These are phyloP conservation scores for Pseudocercospora musae DNA, from an alignment of 2,329 filamentous ascomycete genomes.

Conservation along the genomic window DNA sequence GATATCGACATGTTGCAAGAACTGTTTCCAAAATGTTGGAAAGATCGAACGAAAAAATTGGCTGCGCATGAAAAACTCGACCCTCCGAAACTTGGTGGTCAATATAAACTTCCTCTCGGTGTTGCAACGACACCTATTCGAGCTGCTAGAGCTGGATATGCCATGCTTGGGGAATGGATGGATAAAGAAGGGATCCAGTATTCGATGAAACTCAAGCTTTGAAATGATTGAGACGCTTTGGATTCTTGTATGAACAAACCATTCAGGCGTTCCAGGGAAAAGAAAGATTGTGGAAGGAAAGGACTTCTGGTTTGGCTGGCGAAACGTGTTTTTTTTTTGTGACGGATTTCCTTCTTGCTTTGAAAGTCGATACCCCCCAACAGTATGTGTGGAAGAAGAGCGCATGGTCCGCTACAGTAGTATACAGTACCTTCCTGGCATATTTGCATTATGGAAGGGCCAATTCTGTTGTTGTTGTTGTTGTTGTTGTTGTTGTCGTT, in stretches of 20 bases:
- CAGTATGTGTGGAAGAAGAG: background rate
- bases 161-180: slow-evolving; percentile 44
- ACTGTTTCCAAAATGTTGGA: slow-evolving; percentile 41
- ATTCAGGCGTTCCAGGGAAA: background rate
- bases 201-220: slow-evolving; percentile 27
- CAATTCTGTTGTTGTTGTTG: too few species aligned
- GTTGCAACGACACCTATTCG: slow-evolving; percentile 43
- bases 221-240: too few species aligned
- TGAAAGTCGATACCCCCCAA: background rate
- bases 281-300: background rate
- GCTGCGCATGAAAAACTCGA: slow-evolving; percentile 32
- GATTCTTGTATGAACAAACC: too few species aligned
- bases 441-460: background rate
- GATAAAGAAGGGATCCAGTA: slow-evolving; percentile 24
- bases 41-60: slow-evolving; percentile 28
- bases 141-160: slow-evolving; percentile 44
- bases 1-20: slow-evolving; percentile 38
- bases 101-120: slow-evolving; percentile 42
- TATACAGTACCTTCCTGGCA: background rate
- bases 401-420: background rate
- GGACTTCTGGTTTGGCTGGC: too few species aligned
- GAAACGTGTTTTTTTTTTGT: too few species aligned
- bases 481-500: background rate
- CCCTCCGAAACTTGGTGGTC: slow-evolving; percentile 33
- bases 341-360: background rate